Percentiles rank a stretch among this genome's conserved stretches.
phyloP scores from a whole-genome alignment of 2,329 filamentous ascomycete genomes.

The Venturia aucupariae region DNA sequence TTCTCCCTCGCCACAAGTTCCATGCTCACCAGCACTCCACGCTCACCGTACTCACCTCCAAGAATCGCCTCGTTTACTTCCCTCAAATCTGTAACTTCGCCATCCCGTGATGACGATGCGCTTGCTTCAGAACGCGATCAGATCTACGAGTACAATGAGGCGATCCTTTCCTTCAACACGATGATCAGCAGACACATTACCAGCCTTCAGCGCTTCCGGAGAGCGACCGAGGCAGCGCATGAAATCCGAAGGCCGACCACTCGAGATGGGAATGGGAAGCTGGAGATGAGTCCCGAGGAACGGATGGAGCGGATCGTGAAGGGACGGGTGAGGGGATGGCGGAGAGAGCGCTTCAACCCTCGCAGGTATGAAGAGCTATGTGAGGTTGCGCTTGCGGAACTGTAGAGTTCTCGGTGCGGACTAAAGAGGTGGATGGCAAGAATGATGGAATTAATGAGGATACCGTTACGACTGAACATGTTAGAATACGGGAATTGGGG shows the following conservation, averaged over 20 bases:
- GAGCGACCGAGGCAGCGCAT: not conserved
- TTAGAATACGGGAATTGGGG: not conserved
- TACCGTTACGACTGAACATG: not conserved
- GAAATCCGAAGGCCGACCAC: not conserved
- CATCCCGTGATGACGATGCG: not conserved
- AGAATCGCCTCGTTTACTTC: not conserved
- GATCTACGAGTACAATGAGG: not conserved
- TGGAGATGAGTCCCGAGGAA: conserved; percentile 7
- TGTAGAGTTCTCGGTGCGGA: not conserved
- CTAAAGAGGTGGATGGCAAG: not conserved
- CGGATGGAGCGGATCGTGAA: conserved; percentile 5
- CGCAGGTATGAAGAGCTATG: conserved; percentile 13
- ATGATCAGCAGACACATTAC: conserved; percentile 10
- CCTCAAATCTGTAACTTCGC: not conserved
- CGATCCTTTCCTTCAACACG: conserved; percentile 2
- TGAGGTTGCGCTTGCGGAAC: conserved; percentile 12
- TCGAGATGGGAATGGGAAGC: conserved; percentile 8
- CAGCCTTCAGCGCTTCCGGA: conserved; percentile 7
- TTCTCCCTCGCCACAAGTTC: conserved; percentile 1
- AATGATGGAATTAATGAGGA: not conserved
- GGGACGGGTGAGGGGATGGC: not conserved
- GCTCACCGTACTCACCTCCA: not conserved
- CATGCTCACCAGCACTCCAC: not conserved
- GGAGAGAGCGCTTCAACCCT: conserved; percentile 11
- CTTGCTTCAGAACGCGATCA: not conserved